Base-by-base conservation (phyloP, 768 basidiomycete species). In the Cubamyces sp. region DNA sequence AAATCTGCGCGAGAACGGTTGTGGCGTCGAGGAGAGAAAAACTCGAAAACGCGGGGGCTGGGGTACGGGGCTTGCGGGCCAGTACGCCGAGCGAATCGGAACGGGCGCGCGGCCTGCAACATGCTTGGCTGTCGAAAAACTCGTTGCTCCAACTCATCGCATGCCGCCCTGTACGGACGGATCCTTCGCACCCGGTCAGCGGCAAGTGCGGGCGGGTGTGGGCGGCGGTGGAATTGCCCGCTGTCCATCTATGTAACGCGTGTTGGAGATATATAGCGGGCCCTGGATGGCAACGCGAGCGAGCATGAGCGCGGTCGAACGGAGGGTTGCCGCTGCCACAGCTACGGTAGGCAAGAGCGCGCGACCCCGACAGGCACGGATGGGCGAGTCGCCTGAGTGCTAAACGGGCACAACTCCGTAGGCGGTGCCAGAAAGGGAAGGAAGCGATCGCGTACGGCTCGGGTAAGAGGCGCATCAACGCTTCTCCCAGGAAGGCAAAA, bases 401-500 rank as follows among this genome's bases (percentile, higher is more conserved):
- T 21, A 41, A 26, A n/a, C 9, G 30, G 26, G 23, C 46, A n/a
- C 54, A 30, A 7, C 23, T 28, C 21, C 16, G 26, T 41, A n/a
- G 4, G 23, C 15, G 21, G 21, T 12, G 43, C 34, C 21, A 21
- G 30, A 19, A 37, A 39, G 11, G 54, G 47, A 34, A 23, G 30
- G 40, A 34, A 15, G 45, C 60, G 60, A 51, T 56, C 54, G 53
- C 53, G 47, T 55, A 49, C 42, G 46, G 18, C 30, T 47, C 55
- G 55, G 46, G 26, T 42, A 23, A 5, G 54, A 45, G 41, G 48
- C 58, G 59, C 63, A 60, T 56, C 58, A 64, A 58, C 19, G n/a
- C 43, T 52, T 57, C 23, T n/a, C 54, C 63, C 49, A 12, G 25
- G 34, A 64, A 64, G 63, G 63, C 49, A 52, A 52, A 60, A 45